A percentile compares a stretch with the other conserved stretches of the same genome.
phyloP scores from a whole-genome alignment of 1,139 yeast genomes.

The Wickerhamiella pararugosa region DNA sequence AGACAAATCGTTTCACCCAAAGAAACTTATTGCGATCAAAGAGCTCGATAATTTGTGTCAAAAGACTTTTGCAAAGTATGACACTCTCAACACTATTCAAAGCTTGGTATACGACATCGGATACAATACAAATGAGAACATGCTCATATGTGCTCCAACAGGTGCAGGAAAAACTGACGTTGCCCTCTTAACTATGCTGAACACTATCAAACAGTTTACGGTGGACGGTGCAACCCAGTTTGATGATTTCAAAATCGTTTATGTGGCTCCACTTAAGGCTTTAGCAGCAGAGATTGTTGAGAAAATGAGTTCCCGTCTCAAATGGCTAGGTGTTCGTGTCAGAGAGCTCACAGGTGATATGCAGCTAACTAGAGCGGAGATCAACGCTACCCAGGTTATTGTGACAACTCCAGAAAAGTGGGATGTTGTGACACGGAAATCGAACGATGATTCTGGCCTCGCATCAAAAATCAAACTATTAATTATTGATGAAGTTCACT shows the following conservation, averaged over 20 bases:
- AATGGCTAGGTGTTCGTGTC: constrained; percentile 75
- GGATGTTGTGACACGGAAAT: constrained; percentile 96
- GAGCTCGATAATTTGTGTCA: constrained; percentile 66
- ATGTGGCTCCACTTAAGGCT: constrained; percentile 94
- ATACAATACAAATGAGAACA: constrained; percentile 81
- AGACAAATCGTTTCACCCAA: constrained; percentile 31
- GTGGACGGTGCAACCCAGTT: constrained; percentile 52
- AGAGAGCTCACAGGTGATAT: constrained; percentile 93
- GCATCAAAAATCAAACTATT: constrained; percentile 72
- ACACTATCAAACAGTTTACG: constrained; percentile 49
- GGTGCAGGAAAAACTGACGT: constrained; percentile 99
- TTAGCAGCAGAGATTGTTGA: constrained; percentile 95
- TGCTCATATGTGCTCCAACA: constrained; percentile 97
- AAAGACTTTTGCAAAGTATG: constrained; percentile 72
- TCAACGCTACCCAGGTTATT: constrained; percentile 70
- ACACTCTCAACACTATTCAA: constrained; percentile 73
- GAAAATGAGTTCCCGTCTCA: constrained; percentile 61
- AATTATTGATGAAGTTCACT: constrained; percentile 91
- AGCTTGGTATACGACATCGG: constrained; percentile 87
- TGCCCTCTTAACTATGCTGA: constrained; percentile 71
- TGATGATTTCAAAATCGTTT: constrained; percentile 77
- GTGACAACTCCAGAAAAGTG: constrained; percentile 98
- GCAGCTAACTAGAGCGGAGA: constrained; percentile 79
- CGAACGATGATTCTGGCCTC: constrained; percentile 69
- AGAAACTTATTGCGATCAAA: constrained; percentile 39